These are phyloP conservation scores for Penicillium coffeae DNA, from an alignment of 495 filamentous ascomycete genomes.

Conservation along the genomic window DNA sequence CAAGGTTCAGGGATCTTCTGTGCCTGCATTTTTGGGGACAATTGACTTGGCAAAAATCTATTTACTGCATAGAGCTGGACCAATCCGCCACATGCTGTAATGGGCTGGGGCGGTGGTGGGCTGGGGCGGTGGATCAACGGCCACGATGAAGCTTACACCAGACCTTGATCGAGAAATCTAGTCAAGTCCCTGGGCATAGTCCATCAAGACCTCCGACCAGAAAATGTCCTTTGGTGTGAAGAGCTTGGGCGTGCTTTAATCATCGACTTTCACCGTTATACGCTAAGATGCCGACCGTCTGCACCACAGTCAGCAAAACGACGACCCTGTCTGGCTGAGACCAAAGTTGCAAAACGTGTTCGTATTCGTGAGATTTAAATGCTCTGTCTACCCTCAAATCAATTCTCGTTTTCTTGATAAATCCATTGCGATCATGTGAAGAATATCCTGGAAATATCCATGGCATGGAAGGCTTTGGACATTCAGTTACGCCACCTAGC, in stretches of 20 bases:
- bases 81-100: conserved; percentile 45
- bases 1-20: conserved; percentile 30
- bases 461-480: no score
- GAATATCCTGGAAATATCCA: no score
- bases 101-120: conserved; percentile 39
- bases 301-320: conserved; percentile 4
- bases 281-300: conserved; percentile 9
- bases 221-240: conserved; percentile 29
- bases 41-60: conserved; percentile 35
- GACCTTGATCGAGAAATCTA: not conserved
- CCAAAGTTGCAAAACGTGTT: conserved; percentile 9
- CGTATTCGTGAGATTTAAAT: no score
- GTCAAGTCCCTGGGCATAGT: conserved; percentile 10
- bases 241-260: conserved; percentile 27
- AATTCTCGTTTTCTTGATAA: no score
- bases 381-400: no score
- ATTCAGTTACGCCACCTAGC: no score
- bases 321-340: conserved; percentile 8
- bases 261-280: conserved; percentile 32
- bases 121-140: conserved; percentile 28
- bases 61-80: conserved; percentile 33
- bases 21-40: conserved; percentile 42
- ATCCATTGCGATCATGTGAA: no score
- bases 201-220: conserved; percentile 18
- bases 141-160: not conserved